Evolutionary conservation across 257 asterid species (phyloP).

Genomic region (Jacaranda copaia): DNA sequence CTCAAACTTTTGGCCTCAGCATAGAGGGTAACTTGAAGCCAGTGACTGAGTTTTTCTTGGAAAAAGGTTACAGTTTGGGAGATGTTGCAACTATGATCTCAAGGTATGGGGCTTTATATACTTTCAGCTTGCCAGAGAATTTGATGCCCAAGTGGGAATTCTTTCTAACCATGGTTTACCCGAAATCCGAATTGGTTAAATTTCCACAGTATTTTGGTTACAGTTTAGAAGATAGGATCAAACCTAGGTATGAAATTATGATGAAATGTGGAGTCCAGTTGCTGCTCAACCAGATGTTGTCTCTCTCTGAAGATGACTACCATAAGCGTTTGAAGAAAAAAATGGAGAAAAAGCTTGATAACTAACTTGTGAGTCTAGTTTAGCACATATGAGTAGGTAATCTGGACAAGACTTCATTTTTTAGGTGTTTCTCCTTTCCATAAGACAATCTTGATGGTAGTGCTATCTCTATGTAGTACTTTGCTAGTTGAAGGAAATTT

Average conservation of each 20-base stretch:
- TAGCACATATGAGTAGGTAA: constrained; percentile 25
- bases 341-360: constrained; percentile 50
- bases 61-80: constrained; percentile 63
- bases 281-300: constrained; percentile 76
- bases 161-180: constrained; percentile 73
- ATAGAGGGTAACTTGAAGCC: constrained; percentile 88
- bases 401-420: neutral
- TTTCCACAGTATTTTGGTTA: constrained; percentile 96
- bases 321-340: constrained; percentile 65
- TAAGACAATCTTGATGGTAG: neutral
- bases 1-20: constrained; percentile 94
- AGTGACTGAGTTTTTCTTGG: constrained; percentile 73
- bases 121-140: constrained; percentile 74
- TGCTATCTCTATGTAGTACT: neutral
- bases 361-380: constrained; percentile 29
- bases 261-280: constrained; percentile 64
- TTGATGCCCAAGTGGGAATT: constrained; percentile 88
- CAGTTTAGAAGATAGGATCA: constrained; percentile 82
- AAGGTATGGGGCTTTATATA: constrained; percentile 79
- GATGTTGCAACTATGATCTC: constrained; percentile 77
- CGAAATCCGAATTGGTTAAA: constrained; percentile 71
- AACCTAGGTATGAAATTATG: constrained; percentile 75
- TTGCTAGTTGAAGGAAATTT: constrained; percentile 20
- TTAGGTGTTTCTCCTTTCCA: neutral
- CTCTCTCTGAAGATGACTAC: constrained; percentile 68